Base-by-base conservation (phyloP, 2,329 filamentous ascomycete species). In the Gnomoniopsis sp. region DNA sequence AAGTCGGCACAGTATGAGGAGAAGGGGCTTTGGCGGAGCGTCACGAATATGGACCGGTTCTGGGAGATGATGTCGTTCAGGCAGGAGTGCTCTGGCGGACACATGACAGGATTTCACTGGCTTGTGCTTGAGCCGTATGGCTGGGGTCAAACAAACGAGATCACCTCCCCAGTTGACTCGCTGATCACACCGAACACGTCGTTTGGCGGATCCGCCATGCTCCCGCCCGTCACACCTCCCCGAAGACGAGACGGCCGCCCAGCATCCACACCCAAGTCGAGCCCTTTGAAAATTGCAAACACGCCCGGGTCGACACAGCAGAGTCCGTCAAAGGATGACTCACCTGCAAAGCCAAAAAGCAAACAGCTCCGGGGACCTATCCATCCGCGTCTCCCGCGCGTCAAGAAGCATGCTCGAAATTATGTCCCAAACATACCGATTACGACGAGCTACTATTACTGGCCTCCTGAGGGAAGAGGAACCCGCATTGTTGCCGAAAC, bases 1-100 rank as follows among this genome's bases (percentile, higher is more conserved):
- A 84, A 84, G 33, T 78, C 82, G 2, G 75, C 75, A 6, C 75
- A 75, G 55, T 75, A 82, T 64, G 82, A 84, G 64, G 80, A 77
- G 26, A 75, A 77, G 3, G 89, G 89, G 0, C 80, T 84, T 58
- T 99, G 95, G 95, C 89, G 87, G 70, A 92, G 89, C 60, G 87
- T 97, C 23, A 88, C 83, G 69, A 89, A 86, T 0, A 76, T 99
- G 44, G 90, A 93, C n/a, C 87, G 93, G 65, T 99, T 99, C 69
- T 99, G 95, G 95, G 95, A 99, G 62, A 89, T 96, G 82, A 98
- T 99, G 93, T 88, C 93, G 0, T 98, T 90, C 69, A 82, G 95
- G 58, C 95, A 98, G 71, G 95, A 99, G 70, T 99, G 95, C 69
- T 96, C 93, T 0, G 91, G 92, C 36, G 96, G 95, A 0, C 83